Evolutionary conservation across 2,329 filamentous ascomycete species (phyloP).

Genomic region (Venturia asperata): DNA sequence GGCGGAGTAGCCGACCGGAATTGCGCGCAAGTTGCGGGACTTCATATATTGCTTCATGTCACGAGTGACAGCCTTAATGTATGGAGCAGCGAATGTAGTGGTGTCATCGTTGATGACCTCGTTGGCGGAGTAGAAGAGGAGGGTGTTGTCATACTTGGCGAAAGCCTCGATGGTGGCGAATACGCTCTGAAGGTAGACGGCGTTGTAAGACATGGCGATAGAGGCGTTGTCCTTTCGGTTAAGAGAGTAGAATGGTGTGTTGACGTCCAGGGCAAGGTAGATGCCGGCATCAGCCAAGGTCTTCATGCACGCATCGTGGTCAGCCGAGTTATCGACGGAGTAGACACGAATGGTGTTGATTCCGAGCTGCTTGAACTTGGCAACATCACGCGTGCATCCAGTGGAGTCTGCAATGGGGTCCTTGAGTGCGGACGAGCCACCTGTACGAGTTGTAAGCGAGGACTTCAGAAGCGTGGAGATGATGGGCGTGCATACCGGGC

Average conservation of each 20-base stretch:
- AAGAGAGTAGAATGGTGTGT: slow-evolving; percentile 83
- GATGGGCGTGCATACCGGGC: slow-evolving; percentile 37
- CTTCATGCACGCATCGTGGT: slow-evolving; percentile 82
- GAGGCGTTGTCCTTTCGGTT: slow-evolving; percentile 49
- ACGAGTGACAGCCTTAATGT: slow-evolving; percentile 63
- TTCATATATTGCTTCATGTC: slow-evolving; percentile 77
- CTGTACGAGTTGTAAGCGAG: not conserved
- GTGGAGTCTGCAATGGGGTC: slow-evolving; percentile 70
- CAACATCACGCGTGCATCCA: slow-evolving; percentile 71
- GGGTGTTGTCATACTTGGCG: slow-evolving; percentile 73
- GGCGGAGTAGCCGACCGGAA: slow-evolving; percentile 74
- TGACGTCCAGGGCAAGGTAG: slow-evolving; percentile 87
- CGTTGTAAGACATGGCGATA: slow-evolving; percentile 20
- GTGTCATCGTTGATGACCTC: slow-evolving; percentile 63
- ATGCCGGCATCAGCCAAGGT: slow-evolving; percentile 75
- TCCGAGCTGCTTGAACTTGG: slow-evolving; percentile 74
- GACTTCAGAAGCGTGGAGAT: not conserved
- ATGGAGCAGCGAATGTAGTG: slow-evolving; percentile 60
- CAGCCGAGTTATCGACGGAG: slow-evolving; percentile 75
- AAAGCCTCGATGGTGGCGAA: slow-evolving; percentile 87
- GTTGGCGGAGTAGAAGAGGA: slow-evolving; percentile 77
- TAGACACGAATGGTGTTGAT: slow-evolving; percentile 91
- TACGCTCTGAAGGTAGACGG: slow-evolving; percentile 71
- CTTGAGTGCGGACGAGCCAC: slow-evolving; percentile 25
- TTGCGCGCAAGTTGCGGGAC: slow-evolving; percentile 58